A percentile compares a stretch with the other conserved stretches of the same genome.
Evolutionary conservation across 2,329 filamentous ascomycete genomes (phyloP).

Genomic region (Elsinoe arachidis): DNA sequence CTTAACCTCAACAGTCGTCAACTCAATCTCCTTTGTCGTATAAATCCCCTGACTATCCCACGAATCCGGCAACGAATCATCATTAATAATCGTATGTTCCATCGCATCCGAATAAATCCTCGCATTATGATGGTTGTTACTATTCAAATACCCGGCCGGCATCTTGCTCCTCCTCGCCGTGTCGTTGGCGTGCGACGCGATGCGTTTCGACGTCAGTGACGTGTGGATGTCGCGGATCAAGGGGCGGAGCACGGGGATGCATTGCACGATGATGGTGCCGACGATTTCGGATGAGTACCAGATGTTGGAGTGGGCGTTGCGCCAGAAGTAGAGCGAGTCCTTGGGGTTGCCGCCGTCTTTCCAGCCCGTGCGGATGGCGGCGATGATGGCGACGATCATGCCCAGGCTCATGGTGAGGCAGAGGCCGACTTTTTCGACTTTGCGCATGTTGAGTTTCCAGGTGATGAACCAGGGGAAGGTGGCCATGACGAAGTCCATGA

Average conservation of each 20-base stretch:
- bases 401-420: constrained; percentile 45
- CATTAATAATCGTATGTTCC: background rate
- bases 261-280: constrained; percentile 49
- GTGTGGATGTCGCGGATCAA: constrained; percentile 37
- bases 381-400: constrained; percentile 42
- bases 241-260: constrained; percentile 44
- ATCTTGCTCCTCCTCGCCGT: background rate
- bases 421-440: constrained; percentile 42
- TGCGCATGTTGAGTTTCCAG: constrained; percentile 41
- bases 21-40: constrained; percentile 2
- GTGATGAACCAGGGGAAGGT: constrained; percentile 44
- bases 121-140: background rate
- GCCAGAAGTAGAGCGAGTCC: constrained; percentile 43
- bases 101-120: constrained; percentile 4
- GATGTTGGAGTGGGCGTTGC: constrained; percentile 39
- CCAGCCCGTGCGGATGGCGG: constrained; percentile 42
- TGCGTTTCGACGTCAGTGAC: constrained; percentile 29
- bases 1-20: constrained; percentile 3
- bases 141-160: background rate
- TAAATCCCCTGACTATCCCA: constrained; percentile 7
- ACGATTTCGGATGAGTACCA: constrained; percentile 46
- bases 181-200: constrained; percentile 19
- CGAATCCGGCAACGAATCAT: constrained; percentile 1
- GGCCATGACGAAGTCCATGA: constrained; percentile 47
- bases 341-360: constrained; percentile 40